These are phyloP conservation scores for Neospermospora avenae DNA, from an alignment of 2,329 filamentous ascomycete species.

Conservation along the genomic window DNA sequence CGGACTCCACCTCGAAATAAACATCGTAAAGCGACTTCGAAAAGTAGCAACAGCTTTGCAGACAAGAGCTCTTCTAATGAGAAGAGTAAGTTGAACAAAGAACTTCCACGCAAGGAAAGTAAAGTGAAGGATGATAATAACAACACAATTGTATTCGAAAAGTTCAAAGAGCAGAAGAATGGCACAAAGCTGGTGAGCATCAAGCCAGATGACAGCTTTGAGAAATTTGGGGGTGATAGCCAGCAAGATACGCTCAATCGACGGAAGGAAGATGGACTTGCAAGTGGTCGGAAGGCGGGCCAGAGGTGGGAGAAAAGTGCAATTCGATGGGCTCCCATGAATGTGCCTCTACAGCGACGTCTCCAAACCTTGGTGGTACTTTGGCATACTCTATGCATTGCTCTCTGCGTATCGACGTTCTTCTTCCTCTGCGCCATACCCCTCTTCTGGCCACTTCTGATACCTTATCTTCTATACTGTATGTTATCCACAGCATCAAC, in stretches of 20 bases:
- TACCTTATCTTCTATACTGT: conserved; percentile 79
- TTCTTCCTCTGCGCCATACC: conserved; percentile 91
- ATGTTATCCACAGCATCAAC: conserved; percentile 75
- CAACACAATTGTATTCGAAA: conserved; percentile 24
- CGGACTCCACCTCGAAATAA: conserved; percentile 28
- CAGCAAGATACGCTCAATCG: conserved; percentile 18
- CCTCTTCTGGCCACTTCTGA: conserved; percentile 77
- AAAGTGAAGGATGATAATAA: conserved; percentile 13
- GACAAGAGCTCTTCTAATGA: conserved; percentile 13
- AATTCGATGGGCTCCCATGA: conserved; percentile 81
- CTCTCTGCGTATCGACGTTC: conserved; percentile 72
- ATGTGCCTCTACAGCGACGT: conserved; percentile 66
- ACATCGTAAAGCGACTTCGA: conserved; percentile 26
- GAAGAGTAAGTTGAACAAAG: conserved; percentile 10
- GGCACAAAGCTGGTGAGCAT: conserved; percentile 29
- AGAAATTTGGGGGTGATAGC: conserved; percentile 17
- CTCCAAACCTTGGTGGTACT: conserved; percentile 77
- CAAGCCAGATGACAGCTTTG: conserved; percentile 23
- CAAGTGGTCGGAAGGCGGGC: conserved; percentile 34
- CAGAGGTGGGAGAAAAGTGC: conserved; percentile 40
- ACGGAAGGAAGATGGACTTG: conserved; percentile 26
- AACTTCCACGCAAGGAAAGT: not conserved
- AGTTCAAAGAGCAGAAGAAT: conserved; percentile 24
- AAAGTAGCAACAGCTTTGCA: conserved; percentile 23
- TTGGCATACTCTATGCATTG: conserved; percentile 68